phyloP scores from a whole-genome alignment of 2,329 filamentous ascomycete species.

The Colletotrichum liaoningense region DNA sequence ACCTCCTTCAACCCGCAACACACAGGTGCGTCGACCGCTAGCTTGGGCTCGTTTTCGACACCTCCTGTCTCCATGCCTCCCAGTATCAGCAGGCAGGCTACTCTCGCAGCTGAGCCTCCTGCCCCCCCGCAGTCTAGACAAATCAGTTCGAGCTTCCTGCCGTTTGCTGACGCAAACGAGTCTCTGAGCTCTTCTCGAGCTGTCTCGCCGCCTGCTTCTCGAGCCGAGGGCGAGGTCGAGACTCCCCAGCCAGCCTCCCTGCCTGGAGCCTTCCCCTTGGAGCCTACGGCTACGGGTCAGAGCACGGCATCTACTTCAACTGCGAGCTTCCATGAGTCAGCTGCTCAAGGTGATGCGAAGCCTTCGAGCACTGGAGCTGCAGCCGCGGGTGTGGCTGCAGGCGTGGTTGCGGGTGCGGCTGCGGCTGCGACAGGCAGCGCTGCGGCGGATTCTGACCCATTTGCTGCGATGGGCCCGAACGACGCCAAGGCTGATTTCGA shows the following conservation, averaged over 20 bases:
- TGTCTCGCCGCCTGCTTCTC: constrained; percentile 75
- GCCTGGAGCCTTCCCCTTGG: constrained; percentile 50
- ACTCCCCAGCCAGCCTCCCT: constrained; percentile 41
- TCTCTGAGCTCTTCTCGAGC: constrained; percentile 83
- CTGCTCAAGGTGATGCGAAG: constrained; percentile 41
- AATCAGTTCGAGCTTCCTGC: constrained; percentile 80
- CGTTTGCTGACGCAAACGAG: constrained; percentile 74
- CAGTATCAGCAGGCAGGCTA: constrained; percentile 71
- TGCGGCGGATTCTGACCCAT: constrained; percentile 56
- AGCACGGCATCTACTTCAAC: constrained; percentile 46
- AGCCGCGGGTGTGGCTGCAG: background rate
- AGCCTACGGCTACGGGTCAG: constrained; percentile 50
- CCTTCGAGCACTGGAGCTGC: constrained; percentile 24
- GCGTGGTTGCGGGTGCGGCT: constrained; percentile 16
- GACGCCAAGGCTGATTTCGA: constrained; percentile 86
- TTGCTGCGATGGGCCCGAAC: constrained; percentile 62
- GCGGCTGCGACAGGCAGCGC: constrained; percentile 17
- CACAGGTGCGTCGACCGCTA: constrained; percentile 67
- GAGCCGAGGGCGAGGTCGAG: constrained; percentile 64
- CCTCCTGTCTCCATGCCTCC: constrained; percentile 68
- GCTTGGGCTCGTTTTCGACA: constrained; percentile 62
- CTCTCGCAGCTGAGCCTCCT: constrained; percentile 65
- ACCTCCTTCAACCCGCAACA: constrained; percentile 73
- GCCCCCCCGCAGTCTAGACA: constrained; percentile 80
- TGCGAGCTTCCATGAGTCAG: constrained; percentile 44